Evolutionary conservation across 257 asterid species (phyloP), one percentile per base, ranked within the genome.

Genomic region (Cruciata laevipes): DNA sequence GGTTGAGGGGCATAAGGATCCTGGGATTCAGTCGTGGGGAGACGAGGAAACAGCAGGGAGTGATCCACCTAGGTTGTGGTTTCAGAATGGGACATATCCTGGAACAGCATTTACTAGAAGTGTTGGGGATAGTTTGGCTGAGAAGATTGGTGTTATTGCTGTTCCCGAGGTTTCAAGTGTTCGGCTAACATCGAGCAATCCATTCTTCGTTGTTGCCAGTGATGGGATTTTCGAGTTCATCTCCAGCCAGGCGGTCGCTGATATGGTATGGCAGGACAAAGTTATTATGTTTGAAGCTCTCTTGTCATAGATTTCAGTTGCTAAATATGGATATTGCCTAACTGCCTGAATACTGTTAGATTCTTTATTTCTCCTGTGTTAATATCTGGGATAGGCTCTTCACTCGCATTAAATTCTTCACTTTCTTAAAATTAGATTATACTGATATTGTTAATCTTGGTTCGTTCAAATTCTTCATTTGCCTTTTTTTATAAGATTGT

Each of bases 31-130:
- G 66, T 78, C 95, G 0, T 92, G 98, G 98, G 97, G 96, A 0
- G 90, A 89, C 37, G 96, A 89, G 83, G 98, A 91, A 73, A 86
- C 85, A 0, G 96, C 86, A 63, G 96, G 98, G n/a, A 82, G 88
- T 32, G 98, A 92, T 78, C 98, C 98, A 0, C 98, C 98, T 2
- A 80, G 98, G 74, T 63, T 92, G 80, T 92, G 98, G 98, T 92
- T 92, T 31, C 97, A 89, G 67, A 79, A 87, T 72, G 97, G 88
- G 71, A 87, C 85, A 88, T 92, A 86, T 73, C 98, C 98, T 0
- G 98, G 98, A 68, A 92, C 98, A 51, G 98, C 98, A 20, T 92
- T 92, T 78, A 91, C 98, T 0, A 74, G 98, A 11, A 91, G 98
- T 51, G 90, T 91, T 37, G 98, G 98, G 63, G 98, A 91, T 78